Conservation (phyloP, 176 grass and related monocot species). For the bread wheat (Triticum aestivum) region DNA sequence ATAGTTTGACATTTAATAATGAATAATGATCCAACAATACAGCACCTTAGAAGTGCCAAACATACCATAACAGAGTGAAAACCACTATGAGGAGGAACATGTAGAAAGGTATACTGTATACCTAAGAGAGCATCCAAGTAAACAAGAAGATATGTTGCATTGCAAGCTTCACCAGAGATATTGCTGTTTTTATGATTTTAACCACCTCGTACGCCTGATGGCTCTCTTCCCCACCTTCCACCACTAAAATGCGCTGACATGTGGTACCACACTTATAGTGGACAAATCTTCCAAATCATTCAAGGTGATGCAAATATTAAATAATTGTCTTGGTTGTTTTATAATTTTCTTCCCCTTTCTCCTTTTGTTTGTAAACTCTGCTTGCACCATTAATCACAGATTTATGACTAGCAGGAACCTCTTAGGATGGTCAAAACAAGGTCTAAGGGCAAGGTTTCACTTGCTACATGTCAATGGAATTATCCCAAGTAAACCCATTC, state of each 20-base stretch:
- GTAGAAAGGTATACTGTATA: background rate
- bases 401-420: background rate
- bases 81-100: background rate
- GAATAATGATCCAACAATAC: background rate
- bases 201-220: background rate
- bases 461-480: background rate
- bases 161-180: background rate
- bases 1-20: background rate
- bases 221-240: background rate
- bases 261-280: background rate
- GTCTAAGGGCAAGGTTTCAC: background rate
- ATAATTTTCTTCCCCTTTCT: background rate
- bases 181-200: background rate
- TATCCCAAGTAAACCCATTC: conserved; percentile 12
- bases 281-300: background rate
- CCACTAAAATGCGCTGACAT: background rate
- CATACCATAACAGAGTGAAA: background rate
- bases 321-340: background rate
- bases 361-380: background rate
- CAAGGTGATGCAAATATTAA: background rate
- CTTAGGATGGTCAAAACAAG: background rate
- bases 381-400: background rate
- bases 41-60: background rate
- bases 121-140: background rate
- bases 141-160: background rate